Conservation (phyloP, 2,329 filamentous ascomycete genomes). For the Fusarium sterilihyphosum region DNA sequence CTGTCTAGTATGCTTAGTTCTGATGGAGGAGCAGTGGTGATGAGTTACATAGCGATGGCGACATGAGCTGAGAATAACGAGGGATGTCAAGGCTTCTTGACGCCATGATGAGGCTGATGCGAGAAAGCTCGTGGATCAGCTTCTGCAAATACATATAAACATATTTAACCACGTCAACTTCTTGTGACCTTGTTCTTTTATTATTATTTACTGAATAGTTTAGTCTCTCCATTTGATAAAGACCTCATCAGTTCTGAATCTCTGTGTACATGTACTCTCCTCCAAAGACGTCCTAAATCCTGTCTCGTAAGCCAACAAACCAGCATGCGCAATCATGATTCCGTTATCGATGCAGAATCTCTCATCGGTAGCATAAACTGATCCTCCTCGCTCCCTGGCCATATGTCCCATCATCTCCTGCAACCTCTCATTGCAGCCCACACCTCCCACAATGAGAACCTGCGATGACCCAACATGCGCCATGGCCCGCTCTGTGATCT, state of each 20-base stretch:
- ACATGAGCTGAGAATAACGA: not conserved
- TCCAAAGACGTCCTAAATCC: conserved; percentile 81
- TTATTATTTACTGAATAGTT: conserved; percentile 1
- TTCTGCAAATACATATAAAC: conserved; percentile 3
- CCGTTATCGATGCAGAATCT: conserved; percentile 99
- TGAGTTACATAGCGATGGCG: not conserved
- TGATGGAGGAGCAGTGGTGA: not conserved
- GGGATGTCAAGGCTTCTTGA: not conserved
- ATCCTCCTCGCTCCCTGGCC: conserved; percentile 88
- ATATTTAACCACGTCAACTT: not conserved
- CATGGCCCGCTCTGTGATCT: conserved; percentile 99
- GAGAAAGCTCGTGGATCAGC: not conserved
- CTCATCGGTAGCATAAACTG: conserved; percentile 94
- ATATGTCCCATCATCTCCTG: conserved; percentile 99
- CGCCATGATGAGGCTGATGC: not conserved
- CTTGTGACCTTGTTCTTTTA: not conserved
- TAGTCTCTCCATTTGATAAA: conserved; percentile 80
- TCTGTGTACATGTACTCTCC: conserved; percentile 85
- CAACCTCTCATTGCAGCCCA: conserved; percentile 92
- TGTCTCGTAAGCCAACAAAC: conserved; percentile 83
- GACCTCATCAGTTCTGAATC: conserved; percentile 85
- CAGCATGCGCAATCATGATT: conserved; percentile 99
- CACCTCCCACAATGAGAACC: conserved; percentile 94
- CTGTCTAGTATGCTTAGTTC: not conserved
- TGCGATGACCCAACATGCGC: conserved; percentile 92